These are phyloP conservation scores for Yamadazyma nakazawae DNA, from an alignment of 805 yeast species.

Conservation along the genomic window DNA sequence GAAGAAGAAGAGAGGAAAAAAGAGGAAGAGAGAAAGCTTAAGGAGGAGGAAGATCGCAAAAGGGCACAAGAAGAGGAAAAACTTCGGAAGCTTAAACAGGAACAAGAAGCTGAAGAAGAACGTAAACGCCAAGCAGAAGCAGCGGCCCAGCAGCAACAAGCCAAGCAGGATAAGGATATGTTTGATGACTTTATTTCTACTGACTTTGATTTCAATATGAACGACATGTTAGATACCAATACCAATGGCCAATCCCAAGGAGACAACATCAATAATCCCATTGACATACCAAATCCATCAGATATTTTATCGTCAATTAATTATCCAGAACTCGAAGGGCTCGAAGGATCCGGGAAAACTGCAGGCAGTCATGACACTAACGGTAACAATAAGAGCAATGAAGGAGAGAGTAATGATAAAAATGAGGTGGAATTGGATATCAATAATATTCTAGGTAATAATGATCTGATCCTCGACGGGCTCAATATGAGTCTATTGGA, in stretches of 20 bases:
- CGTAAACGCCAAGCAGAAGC: conserved; percentile 10
- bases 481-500: conserved; percentile 39
- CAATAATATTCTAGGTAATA: conserved; percentile 37
- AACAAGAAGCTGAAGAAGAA: conserved; percentile 15
- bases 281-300: conserved; percentile 14
- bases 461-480: conserved; percentile 41
- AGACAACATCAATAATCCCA: neutral
- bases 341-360: neutral
- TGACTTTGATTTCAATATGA: conserved; percentile 19
- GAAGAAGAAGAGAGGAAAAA: conserved; percentile 18
- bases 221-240: conserved; percentile 9
- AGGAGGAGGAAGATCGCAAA: conserved; percentile 17
- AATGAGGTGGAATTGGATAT: conserved; percentile 24
- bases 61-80: conserved; percentile 19
- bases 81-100: conserved; percentile 14
- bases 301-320: conserved; percentile 14
- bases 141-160: conserved; percentile 6
- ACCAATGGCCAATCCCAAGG: conserved; percentile 4
- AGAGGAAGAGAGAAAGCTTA: conserved; percentile 18
- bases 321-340: conserved; percentile 7
- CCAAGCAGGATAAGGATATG: conserved; percentile 10
- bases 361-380: neutral
- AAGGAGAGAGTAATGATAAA: neutral
- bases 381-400: neutral
- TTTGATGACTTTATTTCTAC: conserved; percentile 15